Evolutionary conservation across 2,329 filamentous ascomycete species (phyloP).

Genomic region (Scytalidium lignicola): DNA sequence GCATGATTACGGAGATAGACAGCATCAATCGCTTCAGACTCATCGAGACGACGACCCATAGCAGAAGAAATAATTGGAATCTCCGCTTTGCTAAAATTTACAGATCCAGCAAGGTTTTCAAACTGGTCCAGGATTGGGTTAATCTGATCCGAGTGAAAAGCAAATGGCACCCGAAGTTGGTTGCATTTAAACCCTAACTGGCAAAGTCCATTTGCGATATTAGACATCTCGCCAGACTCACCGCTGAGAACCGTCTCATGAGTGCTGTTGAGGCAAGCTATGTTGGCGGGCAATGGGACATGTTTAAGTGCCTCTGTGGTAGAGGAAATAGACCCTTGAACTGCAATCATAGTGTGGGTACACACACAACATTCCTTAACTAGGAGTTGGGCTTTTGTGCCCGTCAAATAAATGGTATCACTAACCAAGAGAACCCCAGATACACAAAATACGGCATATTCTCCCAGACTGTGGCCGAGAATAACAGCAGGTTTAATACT

Average conservation of each 20-base stretch:
- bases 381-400: slow-evolving; percentile 59
- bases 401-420: slow-evolving; percentile 71
- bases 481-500: slow-evolving; percentile 52
- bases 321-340: slow-evolving; percentile 26
- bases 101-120: slow-evolving; percentile 45
- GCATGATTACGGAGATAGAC: slow-evolving; percentile 61
- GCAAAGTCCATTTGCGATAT: slow-evolving; percentile 42
- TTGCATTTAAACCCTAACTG: slow-evolving; percentile 53
- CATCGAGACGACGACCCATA: slow-evolving; percentile 53
- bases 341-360: slow-evolving; percentile 62
- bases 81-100: slow-evolving; percentile 50
- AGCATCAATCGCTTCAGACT: slow-evolving; percentile 50
- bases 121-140: slow-evolving; percentile 58
- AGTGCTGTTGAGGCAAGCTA: slow-evolving; percentile 72
- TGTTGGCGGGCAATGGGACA: slow-evolving; percentile 36
- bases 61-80: slow-evolving; percentile 68
- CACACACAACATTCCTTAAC: slow-evolving; percentile 59
- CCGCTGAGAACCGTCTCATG: slow-evolving; percentile 68
- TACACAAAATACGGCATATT: slow-evolving; percentile 67
- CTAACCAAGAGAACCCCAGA: slow-evolving; percentile 68
- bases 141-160: slow-evolving; percentile 62
- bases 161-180: slow-evolving; percentile 61
- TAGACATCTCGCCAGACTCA: slow-evolving; percentile 47
- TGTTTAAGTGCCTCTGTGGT: slow-evolving; percentile 45
- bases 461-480: slow-evolving; percentile 61